Evolutionary conservation across 1,284 basidiomycete species (phyloP).

Genomic region (Laetiporus sulphureus): DNA sequence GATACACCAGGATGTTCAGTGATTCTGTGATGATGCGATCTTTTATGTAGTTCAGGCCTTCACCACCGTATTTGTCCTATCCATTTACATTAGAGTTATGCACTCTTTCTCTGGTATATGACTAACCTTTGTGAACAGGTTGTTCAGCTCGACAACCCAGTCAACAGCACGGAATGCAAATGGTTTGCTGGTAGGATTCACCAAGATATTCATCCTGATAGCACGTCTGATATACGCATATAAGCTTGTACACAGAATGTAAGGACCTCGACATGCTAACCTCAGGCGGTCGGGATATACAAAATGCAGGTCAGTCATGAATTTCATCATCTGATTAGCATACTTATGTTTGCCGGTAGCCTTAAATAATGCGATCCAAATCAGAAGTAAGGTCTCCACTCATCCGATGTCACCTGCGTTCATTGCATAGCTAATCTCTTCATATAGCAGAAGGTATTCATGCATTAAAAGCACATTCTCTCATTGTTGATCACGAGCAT

Average conservation of each 20-base stretch:
- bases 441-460: slow-evolving; percentile 27
- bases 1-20: no score
- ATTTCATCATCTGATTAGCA: slow-evolving; percentile 18
- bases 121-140: slow-evolving; percentile 20
- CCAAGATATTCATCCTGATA: slow-evolving; percentile 19
- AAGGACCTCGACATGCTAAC: no score
- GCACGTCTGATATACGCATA: slow-evolving; percentile 15
- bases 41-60: no score
- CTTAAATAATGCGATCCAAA: slow-evolving; percentile 27
- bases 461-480: slow-evolving; percentile 26
- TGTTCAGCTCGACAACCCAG: slow-evolving; percentile 20
- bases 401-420: slow-evolving; percentile 31
- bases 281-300: slow-evolving; percentile 23
- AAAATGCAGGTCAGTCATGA: slow-evolving; percentile 23
- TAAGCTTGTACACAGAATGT: no score
- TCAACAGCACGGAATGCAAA: slow-evolving; percentile 18
- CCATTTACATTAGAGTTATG: no score
- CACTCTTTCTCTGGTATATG: no score
- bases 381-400: slow-evolving; percentile 22
- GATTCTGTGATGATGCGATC: no score
- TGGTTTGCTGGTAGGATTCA: slow-evolving; percentile 19
- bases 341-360: slow-evolving; percentile 32
- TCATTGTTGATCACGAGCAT: slow-evolving; percentile 22
- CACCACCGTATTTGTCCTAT: no score
- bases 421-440: slow-evolving; percentile 26